Conservation (phyloP, 2,329 filamentous ascomycete species). For the Emergomyces pasteurianus region DNA sequence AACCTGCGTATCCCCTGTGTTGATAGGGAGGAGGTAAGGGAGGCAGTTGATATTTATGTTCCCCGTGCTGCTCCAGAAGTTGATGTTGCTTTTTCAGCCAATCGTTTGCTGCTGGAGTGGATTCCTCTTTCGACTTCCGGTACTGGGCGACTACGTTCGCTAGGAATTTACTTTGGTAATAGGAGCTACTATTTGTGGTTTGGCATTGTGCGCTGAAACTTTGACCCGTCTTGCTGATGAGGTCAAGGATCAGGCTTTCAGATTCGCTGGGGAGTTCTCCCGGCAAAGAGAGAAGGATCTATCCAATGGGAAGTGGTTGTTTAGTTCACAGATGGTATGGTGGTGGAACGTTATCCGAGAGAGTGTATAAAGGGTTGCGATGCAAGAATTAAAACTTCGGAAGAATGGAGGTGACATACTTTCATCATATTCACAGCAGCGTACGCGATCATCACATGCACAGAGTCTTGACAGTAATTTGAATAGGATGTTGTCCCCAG, state of each 20-base stretch:
- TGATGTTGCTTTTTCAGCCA: slow-evolving; percentile 6
- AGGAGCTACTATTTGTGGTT: slow-evolving; percentile 12
- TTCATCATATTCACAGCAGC: slow-evolving; percentile 31
- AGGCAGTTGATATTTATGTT: not conserved
- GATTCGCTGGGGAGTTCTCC: slow-evolving; percentile 8
- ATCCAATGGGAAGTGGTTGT: not conserved
- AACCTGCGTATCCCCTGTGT: not conserved
- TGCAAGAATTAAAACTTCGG: not conserved
- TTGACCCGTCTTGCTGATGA: slow-evolving; percentile 10
- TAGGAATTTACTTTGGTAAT: slow-evolving; percentile 12
- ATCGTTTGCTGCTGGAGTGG: not conserved
- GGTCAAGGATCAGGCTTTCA: slow-evolving; percentile 9
- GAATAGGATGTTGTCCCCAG: slow-evolving; percentile 19
- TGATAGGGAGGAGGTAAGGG: not conserved
- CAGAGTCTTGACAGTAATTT: slow-evolving; percentile 32
- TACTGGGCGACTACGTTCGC: slow-evolving; percentile 14
- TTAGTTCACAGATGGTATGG: not conserved
- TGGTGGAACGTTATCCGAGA: not conserved
- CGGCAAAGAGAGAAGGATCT: slow-evolving; percentile 13
- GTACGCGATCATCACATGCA: slow-evolving; percentile 34
- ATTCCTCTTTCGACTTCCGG: slow-evolving; percentile 9
- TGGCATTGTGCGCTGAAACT: slow-evolving; percentile 10
- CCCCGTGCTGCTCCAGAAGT: not conserved
- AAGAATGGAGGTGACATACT: slow-evolving; percentile 3
- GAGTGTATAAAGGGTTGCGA: not conserved